Evolutionary conservation across 2,329 filamentous ascomycete genomes (phyloP), one percentile per base, ranked within the genome.

Genomic region (Aspergillus japonicus): DNA sequence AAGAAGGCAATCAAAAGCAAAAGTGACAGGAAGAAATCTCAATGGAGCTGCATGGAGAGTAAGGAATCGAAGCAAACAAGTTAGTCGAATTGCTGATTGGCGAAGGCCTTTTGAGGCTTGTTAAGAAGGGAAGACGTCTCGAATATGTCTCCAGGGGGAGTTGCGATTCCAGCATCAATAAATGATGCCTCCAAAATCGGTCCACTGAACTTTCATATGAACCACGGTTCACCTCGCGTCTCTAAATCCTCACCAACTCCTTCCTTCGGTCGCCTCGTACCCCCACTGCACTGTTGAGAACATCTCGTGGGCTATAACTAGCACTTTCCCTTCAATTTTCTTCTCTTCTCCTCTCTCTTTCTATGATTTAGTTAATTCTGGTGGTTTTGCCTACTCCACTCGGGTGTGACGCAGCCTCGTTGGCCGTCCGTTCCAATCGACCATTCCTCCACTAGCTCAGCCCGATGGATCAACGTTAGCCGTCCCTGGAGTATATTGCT

Each of bases 401-500:
- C 39, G 24, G 39, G 52, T 19, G 24, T 57, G 49, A 54, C 49
- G 52, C 56, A 58, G 35, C 49, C 57, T 50, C 39, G 26, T 29
- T 29, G 33, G 11, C 33, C 33, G 33, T 5, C 11, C 33, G 33
- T 11, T 16, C 12, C 33, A 12, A 35, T 35, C 33, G 33, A 35
- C 33, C 53, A 57, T 50, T 48, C 53, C 55, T 56, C 47, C 26
- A 24, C 39, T 56, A 49, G 35, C 47, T 33, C 19, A 11, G 23
- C 42, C 53, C 53, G 42, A 55, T 55, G 48, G 53, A 47, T 55
- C 53, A 19, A 44, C 16, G 33, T 29, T 48, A 55, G 53, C 53
- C 42, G 47, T 47, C 29, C 19, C 42, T 23, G 33, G n/a, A 24
- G 24, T 56, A 64, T 62, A 64, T 62, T 62, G 51, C 57, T 60